Evolutionary conservation across 2,329 filamentous ascomycete genomes (phyloP).

Genomic region (Aspergillus fructus): DNA sequence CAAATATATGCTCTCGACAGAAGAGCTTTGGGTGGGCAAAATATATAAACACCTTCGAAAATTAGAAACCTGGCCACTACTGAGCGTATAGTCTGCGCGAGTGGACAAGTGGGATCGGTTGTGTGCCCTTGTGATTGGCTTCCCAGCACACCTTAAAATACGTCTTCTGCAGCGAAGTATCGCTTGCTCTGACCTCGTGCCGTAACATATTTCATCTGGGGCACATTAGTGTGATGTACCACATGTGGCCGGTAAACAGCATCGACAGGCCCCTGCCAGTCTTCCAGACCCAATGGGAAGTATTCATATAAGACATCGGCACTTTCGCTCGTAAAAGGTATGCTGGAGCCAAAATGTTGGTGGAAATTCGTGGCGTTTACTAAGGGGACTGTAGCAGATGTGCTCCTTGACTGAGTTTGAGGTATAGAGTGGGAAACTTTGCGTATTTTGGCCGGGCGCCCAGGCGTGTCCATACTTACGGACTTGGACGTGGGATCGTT

Average conservation of each 20-base stretch:
- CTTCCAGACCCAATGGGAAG: conserved; percentile 85
- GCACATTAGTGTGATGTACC: conserved; percentile 78
- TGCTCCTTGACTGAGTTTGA: conserved; percentile 30
- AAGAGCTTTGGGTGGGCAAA: not conserved
- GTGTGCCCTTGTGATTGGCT: not conserved
- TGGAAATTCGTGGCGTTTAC: conserved; percentile 33
- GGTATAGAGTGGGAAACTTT: conserved; percentile 34
- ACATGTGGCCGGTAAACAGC: conserved; percentile 89
- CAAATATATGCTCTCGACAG: conserved; percentile 3
- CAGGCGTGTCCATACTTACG: conserved; percentile 29
- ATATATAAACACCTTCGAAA: not conserved
- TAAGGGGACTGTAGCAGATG: conserved; percentile 33
- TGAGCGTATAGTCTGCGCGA: not conserved
- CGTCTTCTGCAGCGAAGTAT: conserved; percentile 67
- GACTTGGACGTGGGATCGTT: conserved; percentile 29
- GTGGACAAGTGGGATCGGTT: not conserved
- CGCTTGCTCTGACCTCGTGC: conserved; percentile 66
- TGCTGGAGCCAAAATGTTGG: conserved; percentile 57
- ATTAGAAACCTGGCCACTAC: not conserved
- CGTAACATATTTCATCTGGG: conserved; percentile 69
- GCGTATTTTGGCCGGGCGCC: conserved; percentile 39
- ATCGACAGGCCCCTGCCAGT: conserved; percentile 88
- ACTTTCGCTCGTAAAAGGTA: conserved; percentile 58
- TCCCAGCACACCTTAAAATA: conserved; percentile 26
- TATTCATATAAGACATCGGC: conserved; percentile 90